Percentiles rank a stretch among this genome's conserved stretches.
These are phyloP conservation scores for Passiflora organensis DNA, from an alignment of 345 rosid genomes.

Conservation along the genomic window DNA sequence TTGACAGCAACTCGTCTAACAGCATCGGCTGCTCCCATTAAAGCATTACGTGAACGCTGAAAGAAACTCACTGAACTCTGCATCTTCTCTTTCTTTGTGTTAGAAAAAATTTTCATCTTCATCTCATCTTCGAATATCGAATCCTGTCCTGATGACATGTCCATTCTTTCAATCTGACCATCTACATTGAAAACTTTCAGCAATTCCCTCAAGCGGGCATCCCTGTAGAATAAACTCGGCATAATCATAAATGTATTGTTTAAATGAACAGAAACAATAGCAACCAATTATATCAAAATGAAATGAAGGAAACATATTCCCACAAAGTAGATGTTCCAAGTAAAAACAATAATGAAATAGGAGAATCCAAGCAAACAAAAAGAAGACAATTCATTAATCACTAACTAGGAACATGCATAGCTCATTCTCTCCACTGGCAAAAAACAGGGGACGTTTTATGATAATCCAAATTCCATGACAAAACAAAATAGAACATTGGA, in stretches of 20 bases:
- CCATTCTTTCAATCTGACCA: conserved; percentile 80
- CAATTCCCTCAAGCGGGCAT: conserved; percentile 84
- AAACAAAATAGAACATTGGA: too few relatives aligned
- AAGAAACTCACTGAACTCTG: conserved; percentile 62
- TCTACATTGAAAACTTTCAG: conserved; percentile 83
- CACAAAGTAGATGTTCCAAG: too few relatives aligned
- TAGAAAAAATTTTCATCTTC: conserved; percentile 61
- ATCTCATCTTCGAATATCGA: conserved; percentile 54
- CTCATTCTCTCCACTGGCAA: too few relatives aligned
- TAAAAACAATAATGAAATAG: neutral
- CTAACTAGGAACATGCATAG: too few relatives aligned
- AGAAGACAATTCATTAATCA: too few relatives aligned
- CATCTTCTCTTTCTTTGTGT: conserved; percentile 71
- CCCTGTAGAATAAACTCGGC: conserved; percentile 50
- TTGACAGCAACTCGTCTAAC: conserved; percentile 92
- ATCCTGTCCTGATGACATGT: conserved; percentile 31
- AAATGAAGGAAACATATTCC: too few relatives aligned
- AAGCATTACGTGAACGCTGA: conserved; percentile 97
- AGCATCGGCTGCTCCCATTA: conserved; percentile 99
- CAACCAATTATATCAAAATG: too few relatives aligned
- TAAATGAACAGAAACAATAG: too few relatives aligned
- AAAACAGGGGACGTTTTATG: too few relatives aligned
- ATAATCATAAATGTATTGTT: neutral
- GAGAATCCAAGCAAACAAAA: neutral
- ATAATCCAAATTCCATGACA: too few relatives aligned